A percentile compares a stretch with the other conserved stretches of the same genome.
phyloP scores from a whole-genome alignment of 345 rosid genomes.

The Sisymbrium irio region DNA sequence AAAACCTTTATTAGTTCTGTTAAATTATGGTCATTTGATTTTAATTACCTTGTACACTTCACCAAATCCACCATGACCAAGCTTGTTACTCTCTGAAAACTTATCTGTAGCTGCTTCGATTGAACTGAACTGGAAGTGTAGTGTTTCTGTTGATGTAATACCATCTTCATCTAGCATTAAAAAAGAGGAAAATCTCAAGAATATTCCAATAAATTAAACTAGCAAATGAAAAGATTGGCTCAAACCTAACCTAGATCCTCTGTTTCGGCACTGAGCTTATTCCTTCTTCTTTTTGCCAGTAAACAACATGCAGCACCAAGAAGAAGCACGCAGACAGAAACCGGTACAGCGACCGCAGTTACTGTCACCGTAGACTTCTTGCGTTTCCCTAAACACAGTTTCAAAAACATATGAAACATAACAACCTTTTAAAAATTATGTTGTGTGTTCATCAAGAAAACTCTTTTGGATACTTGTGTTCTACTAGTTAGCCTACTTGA shows the following conservation, averaged over 20 bases:
- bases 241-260: slow-evolving; percentile 33
- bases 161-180: slow-evolving; percentile 34
- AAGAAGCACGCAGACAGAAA: slow-evolving; percentile 28
- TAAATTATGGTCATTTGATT: neutral
- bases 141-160: slow-evolving; percentile 39
- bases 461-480: neutral
- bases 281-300: slow-evolving; percentile 34
- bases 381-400: slow-evolving; percentile 33
- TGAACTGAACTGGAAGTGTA: slow-evolving; percentile 41
- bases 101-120: slow-evolving; percentile 47
- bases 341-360: slow-evolving; percentile 35
- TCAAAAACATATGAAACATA: neutral
- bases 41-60: slow-evolving; percentile 56
- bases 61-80: slow-evolving; percentile 77
- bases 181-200: neutral
- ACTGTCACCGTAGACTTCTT: slow-evolving; percentile 7
- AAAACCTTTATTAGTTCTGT: neutral
- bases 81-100: slow-evolving; percentile 51
- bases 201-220: neutral
- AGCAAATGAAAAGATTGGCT: neutral
- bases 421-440: neutral
- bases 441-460: neutral
- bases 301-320: slow-evolving; percentile 31
- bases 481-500: neutral
- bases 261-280: slow-evolving; percentile 16